Conservation (phyloP, 768 basidiomycete genomes). For the Cystobasidium tubakii region DNA sequence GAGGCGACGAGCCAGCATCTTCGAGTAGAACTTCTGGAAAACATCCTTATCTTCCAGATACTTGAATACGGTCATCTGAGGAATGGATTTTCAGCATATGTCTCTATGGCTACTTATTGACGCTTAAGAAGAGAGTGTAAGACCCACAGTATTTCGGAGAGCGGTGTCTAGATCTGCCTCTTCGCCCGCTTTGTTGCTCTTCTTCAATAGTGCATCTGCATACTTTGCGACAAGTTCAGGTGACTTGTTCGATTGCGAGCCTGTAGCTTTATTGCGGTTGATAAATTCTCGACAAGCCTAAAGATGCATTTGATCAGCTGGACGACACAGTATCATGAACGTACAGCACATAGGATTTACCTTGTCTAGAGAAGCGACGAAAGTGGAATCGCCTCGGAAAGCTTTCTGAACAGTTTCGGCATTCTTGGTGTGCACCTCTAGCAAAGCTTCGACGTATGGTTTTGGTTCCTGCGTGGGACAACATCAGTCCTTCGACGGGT, state of each 20-base stretch:
- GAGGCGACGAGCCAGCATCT: conserved; percentile 84
- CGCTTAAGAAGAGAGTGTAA: not conserved
- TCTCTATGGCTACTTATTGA: not conserved
- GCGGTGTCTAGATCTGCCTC: conserved; percentile 84
- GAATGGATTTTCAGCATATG: not conserved
- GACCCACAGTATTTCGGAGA: conserved; percentile 75
- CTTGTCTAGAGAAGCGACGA: conserved; percentile 79
- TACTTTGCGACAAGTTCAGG: conserved; percentile 90
- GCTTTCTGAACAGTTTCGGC: conserved; percentile 77
- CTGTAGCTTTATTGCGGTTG: conserved; percentile 85
- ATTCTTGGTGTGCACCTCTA: conserved; percentile 88
- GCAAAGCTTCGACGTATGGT: conserved; percentile 82
- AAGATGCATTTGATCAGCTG: conserved; percentile 41
- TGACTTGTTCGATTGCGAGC: conserved; percentile 70
- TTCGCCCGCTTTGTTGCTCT: conserved; percentile 92
- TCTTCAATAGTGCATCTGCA: conserved; percentile 77
- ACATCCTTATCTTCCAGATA: conserved; percentile 99
- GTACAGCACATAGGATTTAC: conserved; percentile 43
- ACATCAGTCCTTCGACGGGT: not conserved
- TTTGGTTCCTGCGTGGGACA: conserved; percentile 63
- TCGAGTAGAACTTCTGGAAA: conserved; percentile 96
- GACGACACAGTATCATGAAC: not conserved
- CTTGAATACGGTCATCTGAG: conserved; percentile 92
- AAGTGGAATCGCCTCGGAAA: conserved; percentile 87
- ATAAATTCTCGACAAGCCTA: conserved; percentile 91